phyloP scores from a whole-genome alignment of 768 basidiomycete species.

The Glaciozyma martinii region DNA sequence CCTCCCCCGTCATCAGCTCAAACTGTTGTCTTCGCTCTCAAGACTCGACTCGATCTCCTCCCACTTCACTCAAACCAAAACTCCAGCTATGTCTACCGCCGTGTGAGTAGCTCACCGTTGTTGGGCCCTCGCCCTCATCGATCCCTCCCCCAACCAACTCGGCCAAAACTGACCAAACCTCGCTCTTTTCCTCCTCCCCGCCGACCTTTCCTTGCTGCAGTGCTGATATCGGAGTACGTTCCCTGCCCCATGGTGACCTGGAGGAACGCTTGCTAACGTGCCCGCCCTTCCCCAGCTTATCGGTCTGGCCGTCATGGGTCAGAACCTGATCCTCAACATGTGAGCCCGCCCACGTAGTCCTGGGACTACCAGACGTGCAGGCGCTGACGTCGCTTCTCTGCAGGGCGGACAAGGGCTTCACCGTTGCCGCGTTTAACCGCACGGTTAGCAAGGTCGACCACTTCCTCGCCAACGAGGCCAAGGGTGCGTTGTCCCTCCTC shows the following conservation, averaged over 20 bases:
- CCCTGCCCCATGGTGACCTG: neutral
- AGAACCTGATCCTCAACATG: slow-evolving; percentile 37
- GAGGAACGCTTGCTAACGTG: neutral
- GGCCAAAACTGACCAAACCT: slow-evolving; percentile 2
- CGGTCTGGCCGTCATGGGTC: slow-evolving; percentile 36
- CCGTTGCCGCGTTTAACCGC: slow-evolving; percentile 92
- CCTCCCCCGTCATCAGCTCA: neutral
- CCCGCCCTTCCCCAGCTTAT: slow-evolving; percentile 27
- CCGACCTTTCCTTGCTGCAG: slow-evolving; percentile 9
- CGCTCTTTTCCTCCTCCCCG: neutral
- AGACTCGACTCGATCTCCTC: slow-evolving; percentile 6
- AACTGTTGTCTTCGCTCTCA: neutral
- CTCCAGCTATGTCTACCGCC: neutral
- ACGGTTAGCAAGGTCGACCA: slow-evolving; percentile 90
- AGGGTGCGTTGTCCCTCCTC: slow-evolving; percentile 52
- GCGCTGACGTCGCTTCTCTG: slow-evolving; percentile 49
- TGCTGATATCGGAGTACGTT: slow-evolving; percentile 34
- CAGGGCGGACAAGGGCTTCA: slow-evolving; percentile 99
- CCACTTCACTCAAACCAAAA: neutral
- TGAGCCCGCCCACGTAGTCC: slow-evolving; percentile 27
- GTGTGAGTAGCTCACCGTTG: neutral
- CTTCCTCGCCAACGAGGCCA: slow-evolving; percentile 95
- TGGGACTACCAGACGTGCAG: neutral
- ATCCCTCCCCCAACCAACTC: neutral
- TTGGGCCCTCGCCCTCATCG: neutral